Base-by-base conservation (phyloP, 1,139 yeast genomes). In the Candida sp. region DNA sequence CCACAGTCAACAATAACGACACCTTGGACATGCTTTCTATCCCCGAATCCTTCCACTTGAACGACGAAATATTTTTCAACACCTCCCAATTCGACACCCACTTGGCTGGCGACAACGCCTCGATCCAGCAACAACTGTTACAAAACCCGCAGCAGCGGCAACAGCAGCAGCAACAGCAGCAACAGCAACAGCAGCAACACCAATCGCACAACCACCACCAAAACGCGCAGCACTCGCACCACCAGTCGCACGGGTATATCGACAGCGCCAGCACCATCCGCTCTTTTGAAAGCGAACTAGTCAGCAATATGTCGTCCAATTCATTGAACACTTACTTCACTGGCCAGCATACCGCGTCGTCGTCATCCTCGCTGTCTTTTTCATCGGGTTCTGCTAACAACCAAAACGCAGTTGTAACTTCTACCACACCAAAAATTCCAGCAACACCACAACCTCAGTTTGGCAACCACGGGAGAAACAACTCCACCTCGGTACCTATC, bases 21-120 rank as follows among this genome's bases (percentile, higher is more conserved):
- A 7, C 32, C 8, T 31, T 30, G 34, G 40, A 39, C 28, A 25
- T 40, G 6, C 33, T 46, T 26, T 44, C 48, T 8, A 30, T 55
- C 35, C 49, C 58, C 12, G 67, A 61, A 42, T 58, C 63, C 22
- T 49, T 61, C 31, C 63, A 58, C 45, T 49, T 63, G 28, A 63
- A 63, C 54, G 67, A 63, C 50, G 68, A 65, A 50, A 54, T 61
- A 7, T 63, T 65, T 48, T 63, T 63, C 42, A 53, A 53, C 47
- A 58, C 55, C 47, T 53, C 58, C 25, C 48, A 50, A 25, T 49
- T 50, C 17, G 23, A 46, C 30, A 49, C 41, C 39, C 49, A 44
- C 42, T 12, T 47, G 25, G 50, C 47, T 23, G 49, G 31, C 9
- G 49, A 44, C 44, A 35, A 34, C 11, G 9, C 2, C 43, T 3